Evolutionary conservation across 768 basidiomycete genomes (phyloP), one percentile per base, ranked within the genome.

Genomic region (Auricularia auricula-judae): DNA sequence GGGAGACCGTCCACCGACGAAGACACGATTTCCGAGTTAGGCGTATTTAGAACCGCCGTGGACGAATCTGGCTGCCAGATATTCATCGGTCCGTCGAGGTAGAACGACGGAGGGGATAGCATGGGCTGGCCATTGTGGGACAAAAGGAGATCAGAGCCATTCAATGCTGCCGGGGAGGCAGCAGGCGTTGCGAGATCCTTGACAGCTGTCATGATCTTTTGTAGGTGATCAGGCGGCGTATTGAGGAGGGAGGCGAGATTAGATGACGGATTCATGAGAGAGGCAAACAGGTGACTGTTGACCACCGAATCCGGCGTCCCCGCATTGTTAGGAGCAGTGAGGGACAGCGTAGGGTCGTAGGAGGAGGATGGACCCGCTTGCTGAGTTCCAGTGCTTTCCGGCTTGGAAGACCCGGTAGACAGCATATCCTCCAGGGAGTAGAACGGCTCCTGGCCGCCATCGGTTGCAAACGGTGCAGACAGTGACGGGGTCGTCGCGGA

Each of bases 331-430:
- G 56, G 35, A 66, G 44, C 47, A 67, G 61, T n/a, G 64, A 67
- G 47, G 5, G 47, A 51, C 14, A 51, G 8, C 47, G 47, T 18
- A 5, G 47, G 43, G 64, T 67, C 62, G 69, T 67, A 56, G 68
- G 70, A 23, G 58, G 63, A 0, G 71, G 67, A 39, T 73, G 68
- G 1, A 71, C 71, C 58, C 72, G 71, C 67, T 73, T 88, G 74
- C 66, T 87, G 85, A 62, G 88, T 78, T 68, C 11, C 47, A 51
- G 14, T 12, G 47, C 21, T 87, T 29, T 29, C 29, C 29, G 29
- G 29, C 29, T 29, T 29, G 29, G 29, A 29, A 29, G 29, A 29
- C 29, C 29, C 29, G 29, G 58, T 82, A 78, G 42, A 86, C 74
- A 7, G 82, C 76, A 10, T 51, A 53, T 35, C 44, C 39, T 62